These are phyloP conservation scores for Mycena galericulata DNA, from an alignment of 768 basidiomycete species.

Conservation along the genomic window DNA sequence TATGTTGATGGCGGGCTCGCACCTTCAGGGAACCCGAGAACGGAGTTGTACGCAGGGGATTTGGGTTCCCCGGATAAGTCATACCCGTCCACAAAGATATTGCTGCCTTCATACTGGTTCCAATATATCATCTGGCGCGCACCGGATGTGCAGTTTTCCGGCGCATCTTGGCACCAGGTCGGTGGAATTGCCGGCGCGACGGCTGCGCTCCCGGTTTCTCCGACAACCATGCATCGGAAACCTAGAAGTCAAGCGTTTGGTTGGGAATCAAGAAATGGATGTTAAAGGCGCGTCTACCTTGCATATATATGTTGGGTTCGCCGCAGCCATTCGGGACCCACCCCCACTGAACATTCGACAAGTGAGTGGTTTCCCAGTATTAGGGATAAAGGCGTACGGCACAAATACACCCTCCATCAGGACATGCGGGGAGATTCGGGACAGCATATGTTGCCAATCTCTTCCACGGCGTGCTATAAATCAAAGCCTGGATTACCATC, in stretches of 20 bases:
- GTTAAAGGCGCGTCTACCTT: conserved; percentile 27
- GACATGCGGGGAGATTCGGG: conserved; percentile 58
- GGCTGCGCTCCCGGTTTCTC: conserved; percentile 43
- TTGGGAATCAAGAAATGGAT: neutral
- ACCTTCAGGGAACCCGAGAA: conserved; percentile 51
- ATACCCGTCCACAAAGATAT: conserved; percentile 51
- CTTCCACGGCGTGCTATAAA: conserved; percentile 56
- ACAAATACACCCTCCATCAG: conserved; percentile 56
- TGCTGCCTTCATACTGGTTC: conserved; percentile 57
- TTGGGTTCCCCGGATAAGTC: conserved; percentile 58
- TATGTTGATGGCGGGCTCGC: neutral
- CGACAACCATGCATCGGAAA: conserved; percentile 55
- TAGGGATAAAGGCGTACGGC: conserved; percentile 45
- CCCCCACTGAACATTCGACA: conserved; percentile 49
- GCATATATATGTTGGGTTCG: conserved; percentile 61
- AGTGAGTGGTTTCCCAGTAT: neutral
- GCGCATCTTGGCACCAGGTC: conserved; percentile 56
- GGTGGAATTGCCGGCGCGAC: conserved; percentile 48
- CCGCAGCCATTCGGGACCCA: conserved; percentile 56
- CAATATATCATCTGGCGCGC: conserved; percentile 60
- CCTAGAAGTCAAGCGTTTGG: neutral
- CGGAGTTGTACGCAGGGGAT: conserved; percentile 50
- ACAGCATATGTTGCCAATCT: conserved; percentile 56
- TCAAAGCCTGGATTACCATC: neutral
- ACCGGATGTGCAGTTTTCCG: conserved; percentile 48